These are phyloP conservation scores for Rugonectria rugulosa DNA, from an alignment of 2,329 filamentous ascomycete species.

Conservation along the genomic window DNA sequence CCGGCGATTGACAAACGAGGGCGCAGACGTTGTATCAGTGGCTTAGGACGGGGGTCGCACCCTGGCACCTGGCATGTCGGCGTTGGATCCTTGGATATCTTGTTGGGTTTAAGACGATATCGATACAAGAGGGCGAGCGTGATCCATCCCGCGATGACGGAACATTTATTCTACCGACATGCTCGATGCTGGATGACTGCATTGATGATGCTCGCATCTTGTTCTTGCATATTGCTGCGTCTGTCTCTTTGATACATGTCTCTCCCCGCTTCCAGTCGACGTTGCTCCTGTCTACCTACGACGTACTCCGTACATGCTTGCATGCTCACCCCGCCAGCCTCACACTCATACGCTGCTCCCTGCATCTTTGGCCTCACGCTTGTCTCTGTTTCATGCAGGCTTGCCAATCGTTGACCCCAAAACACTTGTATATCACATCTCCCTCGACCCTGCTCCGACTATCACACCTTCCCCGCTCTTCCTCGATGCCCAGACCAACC, in stretches of 20 bases:
- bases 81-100: slow-evolving; percentile 18
- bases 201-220: not conserved
- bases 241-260: not conserved
- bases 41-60: slow-evolving; percentile 19
- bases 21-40: slow-evolving; percentile 18
- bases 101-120: not conserved
- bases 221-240: not conserved
- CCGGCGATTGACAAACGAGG: slow-evolving; percentile 9
- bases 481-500: not conserved
- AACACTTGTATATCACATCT: not conserved
- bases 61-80: slow-evolving; percentile 18
- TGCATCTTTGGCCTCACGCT: slow-evolving; percentile 1
- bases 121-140: not conserved
- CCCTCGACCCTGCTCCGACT: not conserved
- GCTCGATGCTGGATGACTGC: not conserved
- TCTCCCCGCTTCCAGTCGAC: not conserved
- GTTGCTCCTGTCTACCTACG: not conserved
- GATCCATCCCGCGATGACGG: not conserved
- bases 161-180: not conserved
- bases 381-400: not conserved
- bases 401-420: slow-evolving; percentile 4
- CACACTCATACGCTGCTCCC: not conserved
- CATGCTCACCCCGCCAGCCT: too few relatives aligned
- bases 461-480: not conserved
- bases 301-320: not conserved